These are phyloP conservation scores for Phytophthora kernoviae DNA, from an alignment of 352 stramenopile genomes.

Conservation along the genomic window DNA sequence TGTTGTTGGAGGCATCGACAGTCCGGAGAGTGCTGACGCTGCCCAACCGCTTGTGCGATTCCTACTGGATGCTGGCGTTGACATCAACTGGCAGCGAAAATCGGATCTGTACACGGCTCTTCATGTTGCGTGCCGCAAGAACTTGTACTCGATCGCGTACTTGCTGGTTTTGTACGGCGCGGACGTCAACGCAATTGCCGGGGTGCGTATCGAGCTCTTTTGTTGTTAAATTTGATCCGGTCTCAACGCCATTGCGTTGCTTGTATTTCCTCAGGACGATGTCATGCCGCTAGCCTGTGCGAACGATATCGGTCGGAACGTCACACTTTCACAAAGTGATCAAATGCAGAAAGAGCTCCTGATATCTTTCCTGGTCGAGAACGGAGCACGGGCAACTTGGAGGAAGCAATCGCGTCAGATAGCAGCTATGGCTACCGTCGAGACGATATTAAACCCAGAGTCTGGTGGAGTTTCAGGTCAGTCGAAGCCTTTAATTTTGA, in stretches of 20 bases:
- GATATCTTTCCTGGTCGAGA: conserved; percentile 42
- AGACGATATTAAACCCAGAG: neutral
- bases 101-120: conserved; percentile 68
- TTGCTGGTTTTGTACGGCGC: conserved; percentile 72
- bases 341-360: conserved; percentile 35
- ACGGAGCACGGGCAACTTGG: conserved; percentile 62
- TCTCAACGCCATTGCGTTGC: neutral
- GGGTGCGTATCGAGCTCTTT: conserved; percentile 25
- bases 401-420: conserved; percentile 21
- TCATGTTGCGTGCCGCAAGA: conserved; percentile 68
- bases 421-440: neutral
- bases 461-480: neutral
- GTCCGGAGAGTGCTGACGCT: conserved; percentile 34
- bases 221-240: neutral
- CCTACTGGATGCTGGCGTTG: conserved; percentile 59
- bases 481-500: conserved; percentile 22
- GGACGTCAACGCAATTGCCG: conserved; percentile 75
- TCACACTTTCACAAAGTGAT: conserved; percentile 12
- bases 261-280: conserved; percentile 47
- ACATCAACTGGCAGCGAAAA: conserved; percentile 77
- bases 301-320: conserved; percentile 25
- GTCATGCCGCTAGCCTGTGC: conserved; percentile 68
- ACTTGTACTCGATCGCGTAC: conserved; percentile 62
- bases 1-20: conserved; percentile 47
- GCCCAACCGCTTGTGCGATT: conserved; percentile 64